Conservation (phyloP, 1,284 basidiomycete genomes). For the Rhodotorula glutinis region DNA sequence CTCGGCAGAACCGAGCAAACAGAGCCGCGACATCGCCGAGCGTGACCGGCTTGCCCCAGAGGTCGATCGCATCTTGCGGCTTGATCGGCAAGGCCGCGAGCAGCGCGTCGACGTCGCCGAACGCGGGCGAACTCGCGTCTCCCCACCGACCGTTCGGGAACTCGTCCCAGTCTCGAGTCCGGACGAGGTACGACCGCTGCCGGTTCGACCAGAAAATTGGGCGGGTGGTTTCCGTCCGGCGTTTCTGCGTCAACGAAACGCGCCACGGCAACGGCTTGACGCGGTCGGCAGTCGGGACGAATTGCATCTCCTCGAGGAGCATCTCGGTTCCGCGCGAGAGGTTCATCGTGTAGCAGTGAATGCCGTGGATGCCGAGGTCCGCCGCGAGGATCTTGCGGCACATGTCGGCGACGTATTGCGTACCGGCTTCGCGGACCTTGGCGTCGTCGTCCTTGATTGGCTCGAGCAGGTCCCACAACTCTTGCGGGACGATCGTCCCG, state of each 20-base stretch:
- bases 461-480: slow-evolving; percentile 67
- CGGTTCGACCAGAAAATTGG: slow-evolving; percentile 97
- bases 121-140: slow-evolving; percentile 51
- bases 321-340: slow-evolving; percentile 43
- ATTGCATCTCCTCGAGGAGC: slow-evolving; percentile 43
- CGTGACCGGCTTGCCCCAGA: slow-evolving; percentile 78
- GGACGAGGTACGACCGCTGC: slow-evolving; percentile 82
- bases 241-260: slow-evolving; percentile 75
- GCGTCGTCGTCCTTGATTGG: slow-evolving; percentile 64
- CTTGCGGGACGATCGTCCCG: slow-evolving; percentile 71
- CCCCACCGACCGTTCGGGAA: slow-evolving; percentile 54
- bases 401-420: slow-evolving; percentile 40
- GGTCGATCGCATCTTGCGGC: slow-evolving; percentile 63
- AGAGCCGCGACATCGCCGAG: slow-evolving; percentile 69
- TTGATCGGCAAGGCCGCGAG: slow-evolving; percentile 47
- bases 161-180: slow-evolving; percentile 54
- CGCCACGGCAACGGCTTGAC: slow-evolving; percentile 48
- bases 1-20: slow-evolving; percentile 66
- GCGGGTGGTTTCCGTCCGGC: slow-evolving; percentile 81
- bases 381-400: slow-evolving; percentile 37
- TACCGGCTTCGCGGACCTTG: slow-evolving; percentile 47
- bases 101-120: slow-evolving; percentile 45
- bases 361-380: slow-evolving; percentile 38
- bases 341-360: slow-evolving; percentile 44
- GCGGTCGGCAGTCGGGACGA: slow-evolving; percentile 42